A percentile compares a stretch with the other conserved stretches of the same genome.
These are phyloP conservation scores for Trichoderma asperellum DNA, from an alignment of 2,329 filamentous ascomycete species.

Conservation along the genomic window DNA sequence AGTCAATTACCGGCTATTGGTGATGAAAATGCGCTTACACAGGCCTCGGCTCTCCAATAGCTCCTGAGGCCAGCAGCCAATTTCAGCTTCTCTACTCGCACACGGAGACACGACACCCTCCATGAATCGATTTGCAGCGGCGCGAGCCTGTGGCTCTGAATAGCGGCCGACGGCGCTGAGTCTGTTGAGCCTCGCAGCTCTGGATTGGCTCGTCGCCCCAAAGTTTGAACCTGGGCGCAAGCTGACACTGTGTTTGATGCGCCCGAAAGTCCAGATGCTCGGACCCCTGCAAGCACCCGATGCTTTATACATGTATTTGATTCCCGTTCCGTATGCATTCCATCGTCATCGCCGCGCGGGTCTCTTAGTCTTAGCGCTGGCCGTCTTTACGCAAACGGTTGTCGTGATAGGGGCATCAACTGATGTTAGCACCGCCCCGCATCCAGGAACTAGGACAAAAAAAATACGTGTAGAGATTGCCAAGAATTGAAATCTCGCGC, in stretches of 20 bases:
- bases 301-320: background rate
- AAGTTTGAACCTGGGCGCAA: background rate
- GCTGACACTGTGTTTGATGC: background rate
- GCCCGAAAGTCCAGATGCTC: background rate
- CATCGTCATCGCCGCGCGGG: background rate
- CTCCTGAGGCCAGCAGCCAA: background rate
- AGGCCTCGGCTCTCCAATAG: background rate
- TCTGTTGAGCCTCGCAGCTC: background rate
- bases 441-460: background rate
- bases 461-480: background rate
- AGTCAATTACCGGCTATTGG: constrained; percentile 3
- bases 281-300: background rate
- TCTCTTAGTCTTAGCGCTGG: background rate
- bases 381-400: background rate
- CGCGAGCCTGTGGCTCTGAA: background rate
- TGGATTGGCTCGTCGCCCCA: background rate
- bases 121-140: background rate
- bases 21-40: background rate
- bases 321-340: background rate
- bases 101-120: background rate
- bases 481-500: background rate
- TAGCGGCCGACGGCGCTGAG: constrained; percentile 8
- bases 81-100: background rate
- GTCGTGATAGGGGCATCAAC: background rate
- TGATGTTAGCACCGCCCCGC: background rate